Evolutionary conservation across 768 basidiomycete species (phyloP).

Genomic region (Pisolithus microcarpus): DNA sequence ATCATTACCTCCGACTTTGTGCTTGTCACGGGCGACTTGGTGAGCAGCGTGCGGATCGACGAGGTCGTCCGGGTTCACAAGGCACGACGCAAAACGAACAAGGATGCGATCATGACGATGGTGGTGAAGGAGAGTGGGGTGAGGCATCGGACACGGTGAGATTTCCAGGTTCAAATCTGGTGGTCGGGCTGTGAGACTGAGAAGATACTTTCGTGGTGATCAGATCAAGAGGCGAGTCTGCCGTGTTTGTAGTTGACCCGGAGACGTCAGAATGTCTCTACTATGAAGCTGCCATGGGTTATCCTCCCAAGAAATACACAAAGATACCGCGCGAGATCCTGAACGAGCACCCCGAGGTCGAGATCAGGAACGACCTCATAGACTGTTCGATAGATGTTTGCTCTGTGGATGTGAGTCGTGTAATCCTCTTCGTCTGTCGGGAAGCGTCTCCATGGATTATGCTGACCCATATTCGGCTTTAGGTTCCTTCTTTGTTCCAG

Average conservation of each 20-base stretch:
- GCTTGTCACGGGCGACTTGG: slow-evolving; percentile 84
- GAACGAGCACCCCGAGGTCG: slow-evolving; percentile 66
- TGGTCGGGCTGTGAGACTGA: slow-evolving; percentile 3
- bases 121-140: slow-evolving; percentile 77
- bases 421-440: neutral
- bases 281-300: slow-evolving; percentile 70
- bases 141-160: slow-evolving; percentile 66
- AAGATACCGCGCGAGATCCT: slow-evolving; percentile 76
- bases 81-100: slow-evolving; percentile 76
- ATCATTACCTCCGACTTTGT: slow-evolving; percentile 89
- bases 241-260: slow-evolving; percentile 72
- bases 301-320: slow-evolving; percentile 55
- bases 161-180: neutral
- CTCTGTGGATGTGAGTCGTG: slow-evolving; percentile 70
- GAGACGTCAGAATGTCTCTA: slow-evolving; percentile 76
- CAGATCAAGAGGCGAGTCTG: slow-evolving; percentile 67
- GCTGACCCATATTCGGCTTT: neutral
- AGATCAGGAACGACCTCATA: slow-evolving; percentile 82
- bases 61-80: slow-evolving; percentile 86
- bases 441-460: neutral
- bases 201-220: neutral
- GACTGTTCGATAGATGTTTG: slow-evolving; percentile 91
- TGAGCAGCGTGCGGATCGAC: slow-evolving; percentile 88
- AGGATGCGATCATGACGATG: slow-evolving; percentile 96
- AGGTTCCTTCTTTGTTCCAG: slow-evolving; percentile 95